Base-by-base conservation (phyloP, 768 basidiomycete species). In the Termitomyces sp. region DNA sequence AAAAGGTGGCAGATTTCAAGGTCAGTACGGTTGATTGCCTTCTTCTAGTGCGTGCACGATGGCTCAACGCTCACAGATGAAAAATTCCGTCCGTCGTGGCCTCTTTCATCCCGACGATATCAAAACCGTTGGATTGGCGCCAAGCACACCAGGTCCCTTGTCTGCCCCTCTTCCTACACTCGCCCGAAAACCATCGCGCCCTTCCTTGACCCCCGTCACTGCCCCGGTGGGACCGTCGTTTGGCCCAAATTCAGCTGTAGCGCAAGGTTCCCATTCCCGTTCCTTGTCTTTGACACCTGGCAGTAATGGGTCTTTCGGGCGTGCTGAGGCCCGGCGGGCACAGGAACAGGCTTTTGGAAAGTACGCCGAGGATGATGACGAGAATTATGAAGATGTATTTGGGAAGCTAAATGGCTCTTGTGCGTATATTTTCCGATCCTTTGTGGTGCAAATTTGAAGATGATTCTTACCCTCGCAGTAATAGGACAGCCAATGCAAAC, bases 301-400 rank as follows among this genome's bases (percentile, higher is more conserved):
- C 42, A 72, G 64, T 22, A 74, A 72, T 18, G 83, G 82, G 6
- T 91, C 91, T 10, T 78, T 88, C 60, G 89, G 91, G 18, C 79
- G 82, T 10, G 78, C 84, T 3, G 89, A 91, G 61, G 84, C 86
- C 2, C 76, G 76, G 59, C 74, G 82, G 58, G 61, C 81, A 36
- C 71, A 78, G 51, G 83, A 78, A 59, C 80, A 84, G 57, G 76
- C 77, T 56, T 87, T 96, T 61, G 83, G 82, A 22, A 94, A 93
- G 69, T 97, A 96, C 70, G 77, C 91, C 6, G 94, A 96, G 72
- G 86, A 85, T 9, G 82, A 82, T 48, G 92, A 97, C 27, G 91
- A 98, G 66, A 93, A 98, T 68, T 98, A 97, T 66, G 93, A 96
- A 47, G 96, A 97, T 69, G 87, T 98, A 10, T 96, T 98, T 71